Conservation (phyloP, 2,329 filamentous ascomycete genomes). For the Fusarium virguliforme region DNA sequence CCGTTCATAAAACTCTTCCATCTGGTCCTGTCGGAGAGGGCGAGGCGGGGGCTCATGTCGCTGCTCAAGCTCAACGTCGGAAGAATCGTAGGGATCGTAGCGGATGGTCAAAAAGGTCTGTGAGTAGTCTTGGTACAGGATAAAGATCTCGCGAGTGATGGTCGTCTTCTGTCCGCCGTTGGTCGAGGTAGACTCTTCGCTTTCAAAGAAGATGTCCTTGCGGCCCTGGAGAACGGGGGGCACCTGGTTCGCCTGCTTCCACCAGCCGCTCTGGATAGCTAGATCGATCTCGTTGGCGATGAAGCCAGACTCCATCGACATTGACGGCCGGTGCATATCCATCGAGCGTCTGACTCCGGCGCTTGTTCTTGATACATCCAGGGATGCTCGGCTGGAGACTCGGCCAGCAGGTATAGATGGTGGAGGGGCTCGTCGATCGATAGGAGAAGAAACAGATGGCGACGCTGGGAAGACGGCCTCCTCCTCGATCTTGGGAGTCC, state of each 20-base stretch:
- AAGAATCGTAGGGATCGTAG: conserved; percentile 82
- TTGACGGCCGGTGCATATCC: conserved; percentile 81
- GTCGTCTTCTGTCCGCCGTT: conserved; percentile 79
- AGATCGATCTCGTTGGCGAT: conserved; percentile 93
- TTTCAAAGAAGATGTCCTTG: conserved; percentile 86
- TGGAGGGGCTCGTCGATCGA: conserved; percentile 64
- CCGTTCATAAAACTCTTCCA: conserved; percentile 86
- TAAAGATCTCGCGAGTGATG: conserved; percentile 84
- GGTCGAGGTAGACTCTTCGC: conserved; percentile 81
- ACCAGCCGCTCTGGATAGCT: conserved; percentile 83
- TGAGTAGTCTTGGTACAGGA: conserved; percentile 97
- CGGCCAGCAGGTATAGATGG: conserved; percentile 52
- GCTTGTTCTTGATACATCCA: conserved; percentile 58
- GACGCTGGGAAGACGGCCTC: conserved; percentile 66
- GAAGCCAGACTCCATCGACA: conserved; percentile 83
- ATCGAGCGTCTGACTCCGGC: conserved; percentile 74
- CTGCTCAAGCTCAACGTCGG: conserved; percentile 84
- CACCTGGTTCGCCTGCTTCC: conserved; percentile 83
- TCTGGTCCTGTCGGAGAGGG: conserved; percentile 89
- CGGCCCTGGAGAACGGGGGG: conserved; percentile 88
- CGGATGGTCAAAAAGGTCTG: conserved; percentile 89
- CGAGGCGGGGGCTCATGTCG: conserved; percentile 88
- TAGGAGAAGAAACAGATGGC: conserved; percentile 62
- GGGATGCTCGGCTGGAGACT: conserved; percentile 52
- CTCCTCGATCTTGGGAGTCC: conserved; percentile 63